phyloP scores from a whole-genome alignment of 2,329 filamentous ascomycete species.

The Fusarium guadeloupense region DNA sequence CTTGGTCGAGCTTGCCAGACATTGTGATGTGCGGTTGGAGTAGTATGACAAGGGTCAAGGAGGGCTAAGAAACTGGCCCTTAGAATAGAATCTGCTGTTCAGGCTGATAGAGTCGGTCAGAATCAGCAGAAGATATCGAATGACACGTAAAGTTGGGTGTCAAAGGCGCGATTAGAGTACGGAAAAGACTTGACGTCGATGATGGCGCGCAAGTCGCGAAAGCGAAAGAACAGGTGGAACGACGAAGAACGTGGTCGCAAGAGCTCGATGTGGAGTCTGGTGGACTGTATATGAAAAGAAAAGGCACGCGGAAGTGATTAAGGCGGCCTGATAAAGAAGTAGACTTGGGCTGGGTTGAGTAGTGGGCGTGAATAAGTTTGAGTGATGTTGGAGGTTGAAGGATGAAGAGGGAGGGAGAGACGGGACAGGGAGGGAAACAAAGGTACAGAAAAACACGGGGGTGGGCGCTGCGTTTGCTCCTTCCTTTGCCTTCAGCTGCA shows the following conservation, averaged over 20 bases:
- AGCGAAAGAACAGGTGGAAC: not conserved
- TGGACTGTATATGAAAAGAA: conserved; percentile 21
- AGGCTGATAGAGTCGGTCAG: conserved; percentile 34
- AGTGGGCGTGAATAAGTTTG: conserved; percentile 30
- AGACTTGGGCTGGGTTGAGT: conserved; percentile 31
- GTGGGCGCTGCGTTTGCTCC: conserved; percentile 36
- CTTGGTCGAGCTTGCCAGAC: conserved; percentile 96
- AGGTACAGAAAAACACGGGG: conserved; percentile 42
- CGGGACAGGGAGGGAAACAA: conserved; percentile 9
- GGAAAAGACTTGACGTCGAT: conserved; percentile 13
- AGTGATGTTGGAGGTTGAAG: conserved; percentile 31
- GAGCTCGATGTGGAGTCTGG: conserved; percentile 10
- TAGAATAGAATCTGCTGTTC: conserved; percentile 28
- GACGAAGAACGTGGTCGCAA: conserved; percentile 24
- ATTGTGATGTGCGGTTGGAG: conserved; percentile 61
- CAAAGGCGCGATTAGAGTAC: conserved; percentile 18
- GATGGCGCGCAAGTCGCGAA: conserved; percentile 22
- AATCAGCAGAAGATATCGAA: conserved; percentile 40
- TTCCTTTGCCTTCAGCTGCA: conserved; percentile 29
- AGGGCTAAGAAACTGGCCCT: conserved; percentile 13
- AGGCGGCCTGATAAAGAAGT: conserved; percentile 26
- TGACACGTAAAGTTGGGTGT: conserved; percentile 19
- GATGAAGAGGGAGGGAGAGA: conserved; percentile 20
- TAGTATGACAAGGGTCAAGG: conserved; percentile 25
- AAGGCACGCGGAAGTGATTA: conserved; percentile 26